These are phyloP conservation scores for Ceratobasidium sp. DNA, from an alignment of 1,284 basidiomycete genomes.

Conservation along the genomic window DNA sequence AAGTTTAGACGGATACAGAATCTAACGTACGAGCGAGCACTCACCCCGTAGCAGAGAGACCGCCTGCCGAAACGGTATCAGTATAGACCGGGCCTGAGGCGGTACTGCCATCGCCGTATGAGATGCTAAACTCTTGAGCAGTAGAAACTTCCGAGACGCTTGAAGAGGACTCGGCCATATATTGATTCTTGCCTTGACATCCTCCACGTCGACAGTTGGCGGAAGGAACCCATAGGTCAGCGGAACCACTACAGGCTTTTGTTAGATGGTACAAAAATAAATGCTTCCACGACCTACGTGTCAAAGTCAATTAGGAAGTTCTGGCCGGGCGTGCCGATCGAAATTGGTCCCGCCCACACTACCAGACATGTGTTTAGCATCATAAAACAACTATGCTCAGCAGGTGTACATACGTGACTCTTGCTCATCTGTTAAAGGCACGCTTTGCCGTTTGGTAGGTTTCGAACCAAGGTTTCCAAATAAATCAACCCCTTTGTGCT, in stretches of 20 bases:
- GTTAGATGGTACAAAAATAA: too few relatives aligned
- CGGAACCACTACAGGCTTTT: constrained; percentile 71
- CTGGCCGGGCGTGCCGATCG: constrained; percentile 3
- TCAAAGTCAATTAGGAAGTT: constrained; percentile 32
- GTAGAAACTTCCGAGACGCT: constrained; percentile 51
- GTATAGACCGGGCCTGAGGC: constrained; percentile 55
- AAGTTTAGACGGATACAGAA: neutral
- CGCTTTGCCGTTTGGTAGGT: constrained; percentile 6
- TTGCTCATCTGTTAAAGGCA: neutral
- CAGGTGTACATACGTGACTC: neutral
- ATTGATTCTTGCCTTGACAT: constrained; percentile 61
- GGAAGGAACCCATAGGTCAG: constrained; percentile 84
- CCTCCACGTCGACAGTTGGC: constrained; percentile 63
- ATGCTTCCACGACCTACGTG: constrained; percentile 19
- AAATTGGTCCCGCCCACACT: constrained; percentile 34
- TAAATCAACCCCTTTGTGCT: too few relatives aligned
- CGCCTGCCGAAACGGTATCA: constrained; percentile 64
- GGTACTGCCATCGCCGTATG: constrained; percentile 70
- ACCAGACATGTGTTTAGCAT: neutral
- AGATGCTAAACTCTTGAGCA: constrained; percentile 55
- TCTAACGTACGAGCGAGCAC: constrained; percentile 25
- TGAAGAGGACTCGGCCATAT: constrained; percentile 62
- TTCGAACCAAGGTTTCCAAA: neutral
- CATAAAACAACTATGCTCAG: neutral
- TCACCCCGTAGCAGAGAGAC: constrained; percentile 53